These are phyloP conservation scores for Coniochaeta ligniaria DNA, from an alignment of 2,329 filamentous ascomycete genomes.

Conservation along the genomic window DNA sequence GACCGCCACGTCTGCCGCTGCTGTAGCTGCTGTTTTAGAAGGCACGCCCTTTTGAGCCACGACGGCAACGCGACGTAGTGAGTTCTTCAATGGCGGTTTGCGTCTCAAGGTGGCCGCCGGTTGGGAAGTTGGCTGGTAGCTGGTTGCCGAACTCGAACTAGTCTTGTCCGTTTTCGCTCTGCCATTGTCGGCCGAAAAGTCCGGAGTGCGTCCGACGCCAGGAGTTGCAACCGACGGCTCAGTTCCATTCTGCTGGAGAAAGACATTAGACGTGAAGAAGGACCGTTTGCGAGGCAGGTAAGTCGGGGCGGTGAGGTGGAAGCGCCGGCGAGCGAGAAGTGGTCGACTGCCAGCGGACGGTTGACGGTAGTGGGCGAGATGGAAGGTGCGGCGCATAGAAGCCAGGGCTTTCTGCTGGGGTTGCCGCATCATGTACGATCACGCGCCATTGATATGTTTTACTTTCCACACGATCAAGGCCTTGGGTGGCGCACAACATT, in stretches of 20 bases:
- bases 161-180: conserved; percentile 1
- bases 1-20: conserved; percentile 12
- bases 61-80: conserved; percentile 75
- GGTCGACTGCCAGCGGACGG: background rate
- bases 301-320: conserved; percentile 38
- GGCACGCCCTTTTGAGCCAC: conserved; percentile 64
- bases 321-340: conserved; percentile 21
- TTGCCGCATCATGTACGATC: background rate
- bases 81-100: conserved; percentile 55
- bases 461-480: background rate
- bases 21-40: conserved; percentile 16
- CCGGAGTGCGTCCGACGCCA: background rate
- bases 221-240: conserved; percentile 2
- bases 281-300: conserved; percentile 46
- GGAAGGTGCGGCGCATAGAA: background rate
- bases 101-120: conserved; percentile 28
- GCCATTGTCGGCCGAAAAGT: conserved; percentile 2
- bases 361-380: background rate
- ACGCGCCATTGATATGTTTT: background rate
- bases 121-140: conserved; percentile 10
- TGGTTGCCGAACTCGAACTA: background rate
- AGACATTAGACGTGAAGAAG: conserved; percentile 61
- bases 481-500: background rate
- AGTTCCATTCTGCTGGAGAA: conserved; percentile 34
- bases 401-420: background rate